Percentiles rank a stretch among this genome's conserved stretches.
Evolutionary conservation across 495 filamentous ascomycete genomes (phyloP).

Genomic region (Sphaerosporella brunnea): DNA sequence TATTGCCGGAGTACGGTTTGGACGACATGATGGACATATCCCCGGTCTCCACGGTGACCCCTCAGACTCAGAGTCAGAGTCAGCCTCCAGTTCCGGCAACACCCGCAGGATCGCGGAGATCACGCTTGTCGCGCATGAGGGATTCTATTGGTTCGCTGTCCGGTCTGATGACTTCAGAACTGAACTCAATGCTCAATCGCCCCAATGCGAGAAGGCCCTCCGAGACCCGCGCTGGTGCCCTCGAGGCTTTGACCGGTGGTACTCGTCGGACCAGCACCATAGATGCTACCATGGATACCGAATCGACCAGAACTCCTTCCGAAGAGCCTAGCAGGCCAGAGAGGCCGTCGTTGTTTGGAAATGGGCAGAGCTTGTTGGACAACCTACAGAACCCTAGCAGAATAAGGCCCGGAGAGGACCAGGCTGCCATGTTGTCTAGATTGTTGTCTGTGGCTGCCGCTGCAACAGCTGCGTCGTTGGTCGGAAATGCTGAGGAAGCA

Average conservation of each 20-base stretch:
- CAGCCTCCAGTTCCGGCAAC: constrained; percentile 9
- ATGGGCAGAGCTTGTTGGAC: constrained; percentile 20
- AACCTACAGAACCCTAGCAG: constrained; percentile 36
- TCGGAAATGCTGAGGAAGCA: constrained; percentile 36
- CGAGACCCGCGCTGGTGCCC: constrained; percentile 8
- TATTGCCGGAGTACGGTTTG: background rate
- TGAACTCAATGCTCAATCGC: constrained; percentile 9
- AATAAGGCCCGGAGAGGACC: constrained; percentile 37
- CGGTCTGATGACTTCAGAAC: constrained; percentile 22
- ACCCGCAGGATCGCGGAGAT: constrained; percentile 15
- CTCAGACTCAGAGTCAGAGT: constrained; percentile 11
- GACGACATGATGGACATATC: constrained; percentile 25
- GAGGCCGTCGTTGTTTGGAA: constrained; percentile 8
- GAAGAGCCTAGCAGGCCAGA: constrained; percentile 12
- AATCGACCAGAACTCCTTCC: constrained; percentile 3
- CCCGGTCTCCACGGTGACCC: constrained; percentile 19
- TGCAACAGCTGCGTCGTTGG: constrained; percentile 43
- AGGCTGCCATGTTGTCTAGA: constrained; percentile 37
- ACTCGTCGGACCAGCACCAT: constrained; percentile 6
- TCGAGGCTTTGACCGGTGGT: background rate
- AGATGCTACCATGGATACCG: background rate
- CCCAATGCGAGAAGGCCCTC: constrained; percentile 15
- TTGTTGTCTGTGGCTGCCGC: constrained; percentile 43
- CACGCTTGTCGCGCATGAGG: constrained; percentile 27
- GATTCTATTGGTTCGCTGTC: constrained; percentile 26